Evolutionary conservation across 73 alveolate species (phyloP).

Genomic region (Tetrahymena malaccensis): DNA sequence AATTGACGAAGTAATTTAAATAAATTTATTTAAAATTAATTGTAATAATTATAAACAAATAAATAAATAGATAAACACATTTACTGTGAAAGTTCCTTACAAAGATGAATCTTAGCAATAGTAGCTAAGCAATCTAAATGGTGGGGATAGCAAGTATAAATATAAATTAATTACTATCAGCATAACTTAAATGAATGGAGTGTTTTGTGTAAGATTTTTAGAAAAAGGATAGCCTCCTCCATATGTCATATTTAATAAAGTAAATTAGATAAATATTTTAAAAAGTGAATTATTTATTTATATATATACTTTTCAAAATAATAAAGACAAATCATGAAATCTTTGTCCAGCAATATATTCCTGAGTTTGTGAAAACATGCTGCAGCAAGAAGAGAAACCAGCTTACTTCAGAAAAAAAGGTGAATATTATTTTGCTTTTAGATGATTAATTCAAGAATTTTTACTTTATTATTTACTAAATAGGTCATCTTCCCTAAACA

Average conservation of each 20-base stretch:
- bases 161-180: background rate
- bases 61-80: background rate
- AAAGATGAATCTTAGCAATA: background rate
- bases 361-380: background rate
- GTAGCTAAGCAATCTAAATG: background rate
- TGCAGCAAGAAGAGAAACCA: background rate
- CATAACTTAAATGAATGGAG: background rate
- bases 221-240: constrained; percentile 1
- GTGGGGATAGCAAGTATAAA: background rate
- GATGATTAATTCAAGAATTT: background rate
- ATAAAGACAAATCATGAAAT: background rate
- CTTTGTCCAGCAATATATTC: background rate
- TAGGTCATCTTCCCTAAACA: background rate
- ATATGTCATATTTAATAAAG: background rate
- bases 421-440: background rate
- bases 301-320: background rate
- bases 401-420: background rate
- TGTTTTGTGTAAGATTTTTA: background rate
- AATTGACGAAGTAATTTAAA: background rate
- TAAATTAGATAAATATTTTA: background rate
- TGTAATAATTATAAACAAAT: background rate
- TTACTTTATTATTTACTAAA: background rate
- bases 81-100: background rate
- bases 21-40: background rate
- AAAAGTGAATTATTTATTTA: background rate